Evolutionary conservation across 2,329 filamentous ascomycete species (phyloP).

Genomic region (Podosphaera xanthii): DNA sequence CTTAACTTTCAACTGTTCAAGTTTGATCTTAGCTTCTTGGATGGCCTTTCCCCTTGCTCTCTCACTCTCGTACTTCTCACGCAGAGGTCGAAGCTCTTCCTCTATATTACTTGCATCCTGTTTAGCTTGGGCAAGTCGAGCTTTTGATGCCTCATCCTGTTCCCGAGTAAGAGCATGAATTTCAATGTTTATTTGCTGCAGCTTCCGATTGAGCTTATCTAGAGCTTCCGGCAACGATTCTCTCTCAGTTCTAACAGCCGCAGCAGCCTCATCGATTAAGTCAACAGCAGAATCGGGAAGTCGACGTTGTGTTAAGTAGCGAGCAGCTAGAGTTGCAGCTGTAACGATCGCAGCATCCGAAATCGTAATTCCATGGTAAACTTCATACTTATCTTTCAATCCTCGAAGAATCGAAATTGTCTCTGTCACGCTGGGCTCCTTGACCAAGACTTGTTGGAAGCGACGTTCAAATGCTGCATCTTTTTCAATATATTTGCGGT

Average conservation of each 20-base stretch:
- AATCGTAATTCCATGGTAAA: constrained; percentile 94
- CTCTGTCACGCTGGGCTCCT: constrained; percentile 72
- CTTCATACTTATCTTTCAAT: constrained; percentile 92
- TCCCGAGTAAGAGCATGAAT: constrained; percentile 88
- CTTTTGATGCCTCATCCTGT: constrained; percentile 78
- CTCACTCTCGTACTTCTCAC: constrained; percentile 88
- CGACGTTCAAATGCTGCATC: constrained; percentile 93
- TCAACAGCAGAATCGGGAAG: constrained; percentile 94
- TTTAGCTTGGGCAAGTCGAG: constrained; percentile 59
- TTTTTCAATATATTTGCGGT: constrained; percentile 98
- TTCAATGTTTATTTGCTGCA: constrained; percentile 85
- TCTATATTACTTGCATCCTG: constrained; percentile 85
- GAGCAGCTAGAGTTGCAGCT: constrained; percentile 72
- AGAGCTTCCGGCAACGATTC: constrained; percentile 94
- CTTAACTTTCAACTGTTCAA: constrained; percentile 78
- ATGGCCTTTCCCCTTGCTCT: constrained; percentile 79
- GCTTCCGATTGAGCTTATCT: constrained; percentile 75
- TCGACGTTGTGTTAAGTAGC: constrained; percentile 76
- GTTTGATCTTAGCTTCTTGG: constrained; percentile 83
- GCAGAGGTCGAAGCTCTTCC: constrained; percentile 75
- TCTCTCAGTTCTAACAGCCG: constrained; percentile 82
- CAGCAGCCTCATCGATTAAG: constrained; percentile 84
- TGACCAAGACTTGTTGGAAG: constrained; percentile 95
- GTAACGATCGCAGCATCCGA: constrained; percentile 82
- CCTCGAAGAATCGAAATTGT: constrained; percentile 97